These are phyloP conservation scores for Geotrichum bryndzae DNA, from an alignment of 1,139 yeast genomes.

Conservation along the genomic window DNA sequence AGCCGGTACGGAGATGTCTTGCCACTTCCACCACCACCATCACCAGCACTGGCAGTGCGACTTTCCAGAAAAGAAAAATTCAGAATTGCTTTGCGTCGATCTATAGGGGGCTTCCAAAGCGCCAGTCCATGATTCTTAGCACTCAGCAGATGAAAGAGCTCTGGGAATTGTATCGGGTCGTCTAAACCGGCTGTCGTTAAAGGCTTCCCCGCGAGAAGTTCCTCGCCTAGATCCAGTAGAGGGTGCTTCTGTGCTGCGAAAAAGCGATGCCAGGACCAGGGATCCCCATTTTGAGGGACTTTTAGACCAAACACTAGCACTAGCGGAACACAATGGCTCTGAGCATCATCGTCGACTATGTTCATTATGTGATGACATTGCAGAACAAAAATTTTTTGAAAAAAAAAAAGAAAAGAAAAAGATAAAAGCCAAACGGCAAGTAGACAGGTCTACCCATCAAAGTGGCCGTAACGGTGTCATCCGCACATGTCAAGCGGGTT, in stretches of 20 bases:
- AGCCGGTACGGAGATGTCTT: slow-evolving; percentile 28
- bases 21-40: slow-evolving; percentile 3
- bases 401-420: neutral
- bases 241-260: slow-evolving; percentile 19
- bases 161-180: slow-evolving; percentile 9
- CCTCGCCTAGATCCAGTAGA: slow-evolving; percentile 19
- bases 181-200: neutral
- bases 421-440: neutral
- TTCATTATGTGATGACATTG: neutral
- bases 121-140: neutral
- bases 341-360: slow-evolving; percentile 16
- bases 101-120: neutral
- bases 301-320: slow-evolving; percentile 28
- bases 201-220: slow-evolving; percentile 18
- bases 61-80: neutral
- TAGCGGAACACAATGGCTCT: slow-evolving; percentile 27
- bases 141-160: slow-evolving; percentile 4
- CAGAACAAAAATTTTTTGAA: too few relatives aligned
- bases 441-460: neutral
- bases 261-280: neutral
- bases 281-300: neutral
- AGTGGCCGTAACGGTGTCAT: neutral
- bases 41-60: neutral
- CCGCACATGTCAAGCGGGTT: neutral
- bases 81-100: neutral